Percentiles rank a stretch among this genome's conserved stretches.
Conservation (phyloP, 768 basidiomycete species). For the Lactarius quietus region DNA sequence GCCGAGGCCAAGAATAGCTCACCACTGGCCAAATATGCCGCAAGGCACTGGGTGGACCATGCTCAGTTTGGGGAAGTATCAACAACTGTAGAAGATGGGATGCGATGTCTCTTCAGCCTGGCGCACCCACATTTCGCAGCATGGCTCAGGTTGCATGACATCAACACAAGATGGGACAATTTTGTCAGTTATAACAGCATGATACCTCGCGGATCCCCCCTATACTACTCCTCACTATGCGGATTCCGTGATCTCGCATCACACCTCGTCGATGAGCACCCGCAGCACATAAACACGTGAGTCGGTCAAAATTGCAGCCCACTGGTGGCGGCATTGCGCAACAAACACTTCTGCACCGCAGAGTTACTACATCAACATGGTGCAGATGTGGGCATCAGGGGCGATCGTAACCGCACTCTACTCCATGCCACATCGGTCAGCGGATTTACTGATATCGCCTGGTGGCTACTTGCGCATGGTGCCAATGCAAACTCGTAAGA, state of each 20-base stretch:
- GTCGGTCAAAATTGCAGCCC: background rate
- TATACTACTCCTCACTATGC: background rate
- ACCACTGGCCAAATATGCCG: background rate
- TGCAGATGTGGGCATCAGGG: background rate
- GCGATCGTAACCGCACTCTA: background rate
- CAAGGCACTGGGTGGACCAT: background rate
- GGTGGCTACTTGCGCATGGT: background rate
- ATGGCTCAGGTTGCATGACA: background rate
- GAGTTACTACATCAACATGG: background rate
- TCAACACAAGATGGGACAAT: background rate
- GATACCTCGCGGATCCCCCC: too few species aligned
- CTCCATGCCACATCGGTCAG: background rate
- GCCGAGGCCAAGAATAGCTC: background rate
- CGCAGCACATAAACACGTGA: background rate
- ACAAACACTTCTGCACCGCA: background rate
- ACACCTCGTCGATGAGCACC: background rate
- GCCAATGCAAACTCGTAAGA: background rate
- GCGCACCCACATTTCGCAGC: background rate
- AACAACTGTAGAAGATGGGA: background rate
- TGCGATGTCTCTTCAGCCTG: background rate
- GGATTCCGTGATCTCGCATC: background rate
- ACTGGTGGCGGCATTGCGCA: background rate
- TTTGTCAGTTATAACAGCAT: background rate
- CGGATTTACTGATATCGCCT: background rate
- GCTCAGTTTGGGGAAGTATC: background rate